These are phyloP conservation scores for Boletus sensibilis DNA, from an alignment of 768 basidiomycete genomes.

Conservation along the genomic window DNA sequence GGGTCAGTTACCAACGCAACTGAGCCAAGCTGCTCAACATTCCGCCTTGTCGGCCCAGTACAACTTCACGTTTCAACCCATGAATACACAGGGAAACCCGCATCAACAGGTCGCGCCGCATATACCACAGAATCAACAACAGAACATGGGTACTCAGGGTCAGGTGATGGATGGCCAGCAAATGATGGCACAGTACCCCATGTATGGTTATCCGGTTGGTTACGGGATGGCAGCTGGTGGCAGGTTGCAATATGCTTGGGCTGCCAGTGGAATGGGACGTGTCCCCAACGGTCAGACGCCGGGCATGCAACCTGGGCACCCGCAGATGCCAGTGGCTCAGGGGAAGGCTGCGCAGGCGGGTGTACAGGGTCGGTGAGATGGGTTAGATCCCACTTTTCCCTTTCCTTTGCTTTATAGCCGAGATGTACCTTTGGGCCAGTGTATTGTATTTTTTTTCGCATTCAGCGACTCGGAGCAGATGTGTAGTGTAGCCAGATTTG, in stretches of 20 bases:
- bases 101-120: slow-evolving; percentile 26
- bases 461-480: not conserved
- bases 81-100: slow-evolving; percentile 28
- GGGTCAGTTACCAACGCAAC: slow-evolving; percentile 25
- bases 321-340: slow-evolving; percentile 31
- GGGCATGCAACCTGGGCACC: slow-evolving; percentile 30
- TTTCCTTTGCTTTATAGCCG: slow-evolving; percentile 3
- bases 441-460: slow-evolving; percentile 13
- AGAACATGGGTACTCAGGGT: slow-evolving; percentile 25
- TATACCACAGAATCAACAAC: slow-evolving; percentile 30
- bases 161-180: slow-evolving; percentile 26
- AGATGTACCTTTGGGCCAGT: slow-evolving; percentile 8
- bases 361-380: slow-evolving; percentile 34
- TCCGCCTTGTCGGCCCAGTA: slow-evolving; percentile 30
- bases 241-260: slow-evolving; percentile 29
- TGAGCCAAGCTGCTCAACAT: slow-evolving; percentile 28
- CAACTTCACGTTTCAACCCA: slow-evolving; percentile 34
- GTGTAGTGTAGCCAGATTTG: slow-evolving; percentile 8
- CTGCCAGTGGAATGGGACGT: slow-evolving; percentile 17
- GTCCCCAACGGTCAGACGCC: slow-evolving; percentile 27
- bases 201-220: slow-evolving; percentile 28
- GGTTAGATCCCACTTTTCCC: not conserved
- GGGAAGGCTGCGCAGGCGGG: slow-evolving; percentile 36
- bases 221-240: slow-evolving; percentile 20
- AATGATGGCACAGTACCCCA: slow-evolving; percentile 30